A percentile compares a stretch with the other conserved stretches of the same genome.
Conservation (phyloP, 1,284 basidiomycete species). For the Ganoderma meredithae region DNA sequence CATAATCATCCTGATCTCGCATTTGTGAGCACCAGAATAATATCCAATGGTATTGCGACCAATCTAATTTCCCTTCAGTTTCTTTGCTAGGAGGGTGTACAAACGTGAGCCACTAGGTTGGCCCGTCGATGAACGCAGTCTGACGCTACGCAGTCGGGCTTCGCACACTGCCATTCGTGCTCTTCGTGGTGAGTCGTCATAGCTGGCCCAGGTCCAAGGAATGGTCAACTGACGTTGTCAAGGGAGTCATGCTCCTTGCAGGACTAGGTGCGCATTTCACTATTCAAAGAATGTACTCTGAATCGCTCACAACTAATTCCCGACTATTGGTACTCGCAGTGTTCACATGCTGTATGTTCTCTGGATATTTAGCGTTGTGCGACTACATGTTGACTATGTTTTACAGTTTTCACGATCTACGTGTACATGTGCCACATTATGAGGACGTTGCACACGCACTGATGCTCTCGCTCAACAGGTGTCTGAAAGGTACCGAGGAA, state of each 20-base stretch:
- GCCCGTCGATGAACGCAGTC: neutral
- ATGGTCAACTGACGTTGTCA: neutral
- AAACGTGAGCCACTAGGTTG: slow-evolving; percentile 1
- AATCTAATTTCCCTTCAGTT: neutral
- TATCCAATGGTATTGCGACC: neutral
- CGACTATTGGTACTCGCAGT: neutral
- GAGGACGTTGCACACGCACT: neutral
- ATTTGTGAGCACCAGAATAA: neutral
- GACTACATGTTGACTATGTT: neutral
- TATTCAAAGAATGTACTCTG: neutral
- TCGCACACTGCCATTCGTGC: neutral
- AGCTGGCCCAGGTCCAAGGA: neutral
- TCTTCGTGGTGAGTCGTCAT: neutral
- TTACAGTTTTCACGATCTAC: neutral
- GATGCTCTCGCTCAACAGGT: neutral
- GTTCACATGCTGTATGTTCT: neutral
- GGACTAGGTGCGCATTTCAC: neutral
- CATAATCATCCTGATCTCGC: slow-evolving; percentile 2
- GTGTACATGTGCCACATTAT: neutral
- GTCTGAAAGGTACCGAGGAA: neutral
- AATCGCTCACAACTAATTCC: neutral
- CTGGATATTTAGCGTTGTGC: neutral
- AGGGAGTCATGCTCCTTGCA: neutral
- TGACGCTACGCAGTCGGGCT: neutral
- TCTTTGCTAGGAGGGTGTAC: slow-evolving; percentile 15